phyloP scores from a whole-genome alignment of 2,329 filamentous ascomycete species.

The Didymella keratinophila region DNA sequence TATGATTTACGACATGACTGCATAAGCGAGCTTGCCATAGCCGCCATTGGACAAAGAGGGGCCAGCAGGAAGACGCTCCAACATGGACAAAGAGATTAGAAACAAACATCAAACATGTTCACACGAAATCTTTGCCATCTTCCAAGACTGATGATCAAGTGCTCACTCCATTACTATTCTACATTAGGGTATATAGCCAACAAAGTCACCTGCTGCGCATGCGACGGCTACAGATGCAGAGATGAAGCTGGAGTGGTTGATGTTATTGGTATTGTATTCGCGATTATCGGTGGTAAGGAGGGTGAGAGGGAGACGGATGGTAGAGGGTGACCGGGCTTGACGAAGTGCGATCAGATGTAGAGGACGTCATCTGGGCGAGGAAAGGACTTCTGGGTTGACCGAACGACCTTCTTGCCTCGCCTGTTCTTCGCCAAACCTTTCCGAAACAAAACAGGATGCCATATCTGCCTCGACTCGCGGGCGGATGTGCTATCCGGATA shows the following conservation, averaged over 20 bases:
- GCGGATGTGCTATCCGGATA: slow-evolving; percentile 49
- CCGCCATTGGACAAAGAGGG: slow-evolving; percentile 15
- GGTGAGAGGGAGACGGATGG: slow-evolving; percentile 20
- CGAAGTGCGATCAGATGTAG: slow-evolving; percentile 11
- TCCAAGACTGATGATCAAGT: slow-evolving; percentile 1
- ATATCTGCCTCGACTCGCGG: slow-evolving; percentile 39
- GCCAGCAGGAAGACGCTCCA: not conserved
- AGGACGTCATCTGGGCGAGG: slow-evolving; percentile 9
- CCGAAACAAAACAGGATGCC: slow-evolving; percentile 36
- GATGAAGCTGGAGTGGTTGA: slow-evolving; percentile 16
- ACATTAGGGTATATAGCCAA: slow-evolving; percentile 28
- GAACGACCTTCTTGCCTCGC: slow-evolving; percentile 7
- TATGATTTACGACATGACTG: slow-evolving; percentile 20
- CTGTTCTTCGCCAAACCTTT: slow-evolving; percentile 24
- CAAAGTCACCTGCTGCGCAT: slow-evolving; percentile 24
- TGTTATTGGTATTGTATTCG: slow-evolving; percentile 21
- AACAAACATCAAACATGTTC: not conserved
- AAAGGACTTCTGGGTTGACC: not conserved
- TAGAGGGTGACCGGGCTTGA: slow-evolving; percentile 22
- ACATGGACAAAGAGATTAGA: not conserved
- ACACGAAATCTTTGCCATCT: not conserved
- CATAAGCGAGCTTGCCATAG: slow-evolving; percentile 23
- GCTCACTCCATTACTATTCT: slow-evolving; percentile 21
- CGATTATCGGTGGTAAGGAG: slow-evolving; percentile 23
- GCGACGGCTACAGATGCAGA: slow-evolving; percentile 9